Conservation (phyloP, 805 yeast genomes). For the Kuraishia floccosa region DNA sequence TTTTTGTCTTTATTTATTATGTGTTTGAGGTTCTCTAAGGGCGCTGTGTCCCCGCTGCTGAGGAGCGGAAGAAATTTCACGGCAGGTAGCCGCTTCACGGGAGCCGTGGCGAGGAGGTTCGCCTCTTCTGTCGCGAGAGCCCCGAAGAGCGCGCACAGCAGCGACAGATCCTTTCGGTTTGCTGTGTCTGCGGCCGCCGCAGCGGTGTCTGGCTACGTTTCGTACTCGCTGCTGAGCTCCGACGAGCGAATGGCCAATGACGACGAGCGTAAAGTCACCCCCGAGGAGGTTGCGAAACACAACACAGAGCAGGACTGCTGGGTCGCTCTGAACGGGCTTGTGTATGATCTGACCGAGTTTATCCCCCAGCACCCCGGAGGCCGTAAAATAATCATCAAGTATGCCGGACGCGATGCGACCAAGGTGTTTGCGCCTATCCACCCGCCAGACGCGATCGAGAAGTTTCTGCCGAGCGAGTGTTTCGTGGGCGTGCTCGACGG, state of each 20-base stretch:
- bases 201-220: too few species aligned
- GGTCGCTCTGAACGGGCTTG: conserved; percentile 34
- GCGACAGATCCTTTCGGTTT: too few species aligned
- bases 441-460: conserved; percentile 74
- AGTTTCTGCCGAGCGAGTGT: conserved; percentile 44
- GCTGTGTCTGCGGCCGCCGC: too few species aligned
- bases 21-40: too few species aligned
- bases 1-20: too few species aligned
- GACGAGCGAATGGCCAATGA: conserved; percentile 1
- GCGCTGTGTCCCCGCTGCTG: too few species aligned
- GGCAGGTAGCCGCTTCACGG: too few species aligned
- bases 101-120: too few species aligned
- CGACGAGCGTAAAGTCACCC: background rate
- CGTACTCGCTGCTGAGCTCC: too few species aligned
- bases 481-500: conserved; percentile 38
- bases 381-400: conserved; percentile 13
- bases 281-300: conserved; percentile 28
- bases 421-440: conserved; percentile 83
- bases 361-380: conserved; percentile 24
- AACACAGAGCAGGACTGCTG: conserved; percentile 33
- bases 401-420: conserved; percentile 64
- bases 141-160: too few species aligned
- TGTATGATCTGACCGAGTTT: conserved; percentile 30
- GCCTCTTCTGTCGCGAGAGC: too few species aligned
- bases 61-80: too few species aligned